A percentile compares a stretch with the other conserved stretches of the same genome.
phyloP scores from a whole-genome alignment of 1,284 basidiomycete genomes.

The Apiotrichum domesticum region DNA sequence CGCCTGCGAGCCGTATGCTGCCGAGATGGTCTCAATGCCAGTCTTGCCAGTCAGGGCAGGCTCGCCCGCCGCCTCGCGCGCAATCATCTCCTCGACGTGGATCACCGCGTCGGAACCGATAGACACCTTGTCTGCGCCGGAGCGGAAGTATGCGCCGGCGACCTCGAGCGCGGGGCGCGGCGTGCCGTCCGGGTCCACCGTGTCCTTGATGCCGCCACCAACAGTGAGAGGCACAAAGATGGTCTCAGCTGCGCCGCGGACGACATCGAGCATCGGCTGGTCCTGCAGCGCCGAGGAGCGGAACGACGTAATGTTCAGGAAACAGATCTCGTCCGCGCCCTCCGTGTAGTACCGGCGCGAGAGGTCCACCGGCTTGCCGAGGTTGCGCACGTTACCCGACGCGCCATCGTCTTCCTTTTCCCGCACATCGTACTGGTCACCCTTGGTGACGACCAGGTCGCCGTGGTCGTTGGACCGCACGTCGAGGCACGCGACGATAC shows the following conservation, averaged over 20 bases:
- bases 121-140: conserved; percentile 90
- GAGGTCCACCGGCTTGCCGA: conserved; percentile 94
- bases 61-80: conserved; percentile 49
- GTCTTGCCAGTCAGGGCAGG: conserved; percentile 54
- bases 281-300: conserved; percentile 89
- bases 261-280: conserved; percentile 96
- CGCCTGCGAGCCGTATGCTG: conserved; percentile 88
- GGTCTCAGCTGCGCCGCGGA: conserved; percentile 78
- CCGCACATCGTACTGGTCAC: conserved; percentile 97
- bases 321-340: conserved; percentile 93
- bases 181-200: conserved; percentile 91
- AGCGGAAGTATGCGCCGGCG: conserved; percentile 91
- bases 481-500: conserved; percentile 96
- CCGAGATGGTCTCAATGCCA: conserved; percentile 88
- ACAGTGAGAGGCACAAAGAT: conserved; percentile 98
- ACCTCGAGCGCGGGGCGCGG: conserved; percentile 81
- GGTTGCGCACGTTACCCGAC: conserved; percentile 83
- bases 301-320: conserved; percentile 99
- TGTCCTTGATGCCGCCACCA: conserved; percentile 96
- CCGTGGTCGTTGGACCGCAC: conserved; percentile 94
- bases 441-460: conserved; percentile 98
- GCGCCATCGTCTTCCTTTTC: conserved; percentile 55
- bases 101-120: conserved; percentile 94
- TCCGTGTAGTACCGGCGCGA: conserved; percentile 78
- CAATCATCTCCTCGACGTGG: conserved; percentile 78